phyloP scores from a whole-genome alignment of 2,329 filamentous ascomycete species.

The Gaeumannomyces sp. region DNA sequence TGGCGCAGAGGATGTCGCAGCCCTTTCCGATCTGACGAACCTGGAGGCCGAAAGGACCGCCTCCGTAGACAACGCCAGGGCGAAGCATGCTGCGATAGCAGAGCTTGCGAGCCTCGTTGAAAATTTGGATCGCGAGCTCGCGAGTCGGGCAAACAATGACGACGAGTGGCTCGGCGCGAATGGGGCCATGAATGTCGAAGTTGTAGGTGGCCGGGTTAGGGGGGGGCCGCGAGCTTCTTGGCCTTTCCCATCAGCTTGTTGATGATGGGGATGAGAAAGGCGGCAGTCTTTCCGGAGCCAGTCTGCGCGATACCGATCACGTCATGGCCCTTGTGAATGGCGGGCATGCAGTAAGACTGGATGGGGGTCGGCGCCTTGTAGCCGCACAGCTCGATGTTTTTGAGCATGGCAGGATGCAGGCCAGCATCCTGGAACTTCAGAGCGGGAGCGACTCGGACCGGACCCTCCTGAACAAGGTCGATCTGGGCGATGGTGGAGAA shows the following conservation, averaged over 20 bases:
- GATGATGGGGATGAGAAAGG: slow-evolving; percentile 82
- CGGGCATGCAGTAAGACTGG: slow-evolving; percentile 77
- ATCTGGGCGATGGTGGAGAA: slow-evolving; percentile 55
- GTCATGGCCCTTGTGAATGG: slow-evolving; percentile 70
- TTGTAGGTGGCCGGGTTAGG: slow-evolving; percentile 57
- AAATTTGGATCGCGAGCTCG: slow-evolving; percentile 90
- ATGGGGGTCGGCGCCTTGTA: slow-evolving; percentile 78
- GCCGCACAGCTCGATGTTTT: slow-evolving; percentile 67
- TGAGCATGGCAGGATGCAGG: slow-evolving; percentile 74
- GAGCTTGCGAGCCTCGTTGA: slow-evolving; percentile 85
- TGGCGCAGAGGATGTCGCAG: slow-evolving; percentile 83
- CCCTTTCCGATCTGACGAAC: slow-evolving; percentile 69
- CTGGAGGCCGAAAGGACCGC: slow-evolving; percentile 65
- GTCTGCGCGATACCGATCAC: slow-evolving; percentile 89
- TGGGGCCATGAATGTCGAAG: slow-evolving; percentile 35
- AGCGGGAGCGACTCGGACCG: slow-evolving; percentile 42
- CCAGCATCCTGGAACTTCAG: slow-evolving; percentile 66
- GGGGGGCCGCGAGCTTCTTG: slow-evolving; percentile 74
- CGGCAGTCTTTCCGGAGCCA: slow-evolving; percentile 92
- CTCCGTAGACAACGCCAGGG: slow-evolving; percentile 84
- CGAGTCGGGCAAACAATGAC: slow-evolving; percentile 81
- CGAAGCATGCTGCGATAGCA: slow-evolving; percentile 95
- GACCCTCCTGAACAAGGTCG: slow-evolving; percentile 51
- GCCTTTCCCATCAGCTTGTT: slow-evolving; percentile 95
- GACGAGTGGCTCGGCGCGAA: slow-evolving; percentile 80